These are phyloP conservation scores for Fusarium goolgardi DNA, from an alignment of 2,329 filamentous ascomycete species.

Conservation along the genomic window DNA sequence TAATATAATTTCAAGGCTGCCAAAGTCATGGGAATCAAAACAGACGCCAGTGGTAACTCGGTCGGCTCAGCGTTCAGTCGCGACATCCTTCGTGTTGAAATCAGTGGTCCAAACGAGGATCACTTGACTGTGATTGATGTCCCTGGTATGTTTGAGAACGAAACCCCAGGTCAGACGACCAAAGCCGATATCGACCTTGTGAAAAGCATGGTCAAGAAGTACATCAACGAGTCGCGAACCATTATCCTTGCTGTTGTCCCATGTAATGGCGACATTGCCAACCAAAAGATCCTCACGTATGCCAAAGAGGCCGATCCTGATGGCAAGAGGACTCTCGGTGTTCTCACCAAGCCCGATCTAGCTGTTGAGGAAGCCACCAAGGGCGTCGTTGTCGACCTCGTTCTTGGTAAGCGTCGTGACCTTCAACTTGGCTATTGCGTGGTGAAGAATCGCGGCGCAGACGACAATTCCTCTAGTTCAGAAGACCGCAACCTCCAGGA, in stretches of 20 bases:
- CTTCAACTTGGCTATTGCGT: constrained; percentile 62
- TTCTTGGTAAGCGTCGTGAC: constrained; percentile 54
- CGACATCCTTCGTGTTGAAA: constrained; percentile 56
- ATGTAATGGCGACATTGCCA: constrained; percentile 55
- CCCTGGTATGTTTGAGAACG: constrained; percentile 61
- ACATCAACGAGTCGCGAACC: constrained; percentile 60
- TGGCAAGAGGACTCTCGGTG: constrained; percentile 58
- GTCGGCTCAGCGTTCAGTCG: constrained; percentile 57
- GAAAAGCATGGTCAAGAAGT: constrained; percentile 59
- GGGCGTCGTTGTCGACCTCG: constrained; percentile 55
- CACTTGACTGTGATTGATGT: constrained; percentile 67
- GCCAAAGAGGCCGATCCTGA: constrained; percentile 54
- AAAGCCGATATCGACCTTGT: constrained; percentile 59
- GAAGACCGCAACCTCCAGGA: too few species aligned
- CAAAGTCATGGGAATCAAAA: constrained; percentile 58
- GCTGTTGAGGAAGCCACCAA: constrained; percentile 56
- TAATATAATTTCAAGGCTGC: constrained; percentile 54
- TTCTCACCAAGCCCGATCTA: constrained; percentile 71
- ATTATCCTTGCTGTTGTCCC: constrained; percentile 62
- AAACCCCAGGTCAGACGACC: constrained; percentile 54
- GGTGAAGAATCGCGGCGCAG: constrained; percentile 60
- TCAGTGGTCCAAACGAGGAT: constrained; percentile 57
- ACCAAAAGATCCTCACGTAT: constrained; percentile 55
- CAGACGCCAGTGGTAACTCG: constrained; percentile 8
- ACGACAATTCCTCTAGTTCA: constrained; percentile 52